These are phyloP conservation scores for Conidiobolus incongruus DNA, from an alignment of 371 early-diverging fungal genomes.

Conservation along the genomic window DNA sequence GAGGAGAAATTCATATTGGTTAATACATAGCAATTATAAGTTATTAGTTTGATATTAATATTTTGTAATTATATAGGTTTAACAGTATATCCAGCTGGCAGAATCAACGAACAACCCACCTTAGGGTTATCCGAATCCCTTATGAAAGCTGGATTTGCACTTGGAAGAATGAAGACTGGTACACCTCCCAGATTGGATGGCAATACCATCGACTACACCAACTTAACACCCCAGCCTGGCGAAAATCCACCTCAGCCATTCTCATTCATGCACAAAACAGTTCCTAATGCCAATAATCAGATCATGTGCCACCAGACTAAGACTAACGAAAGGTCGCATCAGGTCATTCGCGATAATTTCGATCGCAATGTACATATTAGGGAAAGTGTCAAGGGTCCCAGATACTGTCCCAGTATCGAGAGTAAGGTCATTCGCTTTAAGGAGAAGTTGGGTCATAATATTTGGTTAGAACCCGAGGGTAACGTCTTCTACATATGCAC, in stretches of 20 bases:
- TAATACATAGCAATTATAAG: no score
- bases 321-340: slow-evolving; percentile 42
- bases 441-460: slow-evolving; percentile 33
- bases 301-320: slow-evolving; percentile 53
- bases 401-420: slow-evolving; percentile 69
- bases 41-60: no score
- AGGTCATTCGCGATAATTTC: slow-evolving; percentile 42
- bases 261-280: slow-evolving; percentile 40
- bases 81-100: slow-evolving; percentile 51
- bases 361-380: slow-evolving; percentile 61
- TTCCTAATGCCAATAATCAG: slow-evolving; percentile 34
- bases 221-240: slow-evolving; percentile 35
- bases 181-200: slow-evolving; percentile 63
- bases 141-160: slow-evolving; percentile 44
- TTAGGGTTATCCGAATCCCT: slow-evolving; percentile 51
- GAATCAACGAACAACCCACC: slow-evolving; percentile 53
- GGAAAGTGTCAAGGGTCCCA: slow-evolving; percentile 65
- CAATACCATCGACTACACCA: slow-evolving; percentile 43
- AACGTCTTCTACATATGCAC: no score
- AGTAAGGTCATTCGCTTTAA: slow-evolving; percentile 55
- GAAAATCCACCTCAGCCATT: slow-evolving; percentile 60
- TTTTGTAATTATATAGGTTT: no score
- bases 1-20: slow-evolving; percentile 70
- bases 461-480: slow-evolving; percentile 75
- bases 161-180: slow-evolving; percentile 63